These are phyloP conservation scores for Cryptococcus wingfieldii DNA, from an alignment of 1,284 basidiomycete genomes.

Conservation along the genomic window DNA sequence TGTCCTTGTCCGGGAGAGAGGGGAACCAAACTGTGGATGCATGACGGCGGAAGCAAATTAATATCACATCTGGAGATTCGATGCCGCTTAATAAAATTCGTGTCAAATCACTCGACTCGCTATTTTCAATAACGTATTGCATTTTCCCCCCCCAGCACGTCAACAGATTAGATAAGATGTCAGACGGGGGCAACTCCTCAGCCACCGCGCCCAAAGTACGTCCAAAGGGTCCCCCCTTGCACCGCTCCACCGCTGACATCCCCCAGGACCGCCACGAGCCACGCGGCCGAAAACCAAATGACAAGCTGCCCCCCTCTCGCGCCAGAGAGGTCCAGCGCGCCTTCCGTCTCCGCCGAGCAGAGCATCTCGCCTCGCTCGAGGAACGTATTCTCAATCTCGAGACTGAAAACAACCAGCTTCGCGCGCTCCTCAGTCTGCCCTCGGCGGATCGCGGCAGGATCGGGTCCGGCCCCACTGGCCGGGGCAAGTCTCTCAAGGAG, in stretches of 20 bases:
- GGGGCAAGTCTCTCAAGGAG: conserved; percentile 48
- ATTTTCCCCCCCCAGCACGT: background rate
- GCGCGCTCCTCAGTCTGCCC: conserved; percentile 69
- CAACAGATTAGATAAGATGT: conserved; percentile 6
- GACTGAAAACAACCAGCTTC: conserved; percentile 73
- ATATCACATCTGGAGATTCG: too few relatives aligned
- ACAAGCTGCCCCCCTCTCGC: conserved; percentile 84
- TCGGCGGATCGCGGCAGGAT: conserved; percentile 51
- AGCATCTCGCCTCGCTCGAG: conserved; percentile 79
- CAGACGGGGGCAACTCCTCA: conserved; percentile 9
- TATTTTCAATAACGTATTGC: background rate
- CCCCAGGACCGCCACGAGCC: conserved; percentile 45
- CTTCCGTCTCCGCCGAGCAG: conserved; percentile 82
- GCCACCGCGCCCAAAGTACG: background rate
- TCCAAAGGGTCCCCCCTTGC: background rate
- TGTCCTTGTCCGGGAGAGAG: too few relatives aligned
- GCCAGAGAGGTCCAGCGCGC: conserved; percentile 88
- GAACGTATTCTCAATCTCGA: conserved; percentile 75
- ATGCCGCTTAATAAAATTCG: too few relatives aligned
- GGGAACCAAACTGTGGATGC: too few relatives aligned
- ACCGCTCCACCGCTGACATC: background rate
- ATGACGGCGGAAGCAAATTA: too few relatives aligned
- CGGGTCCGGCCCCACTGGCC: conserved; percentile 49
- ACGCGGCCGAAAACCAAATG: conserved; percentile 83
- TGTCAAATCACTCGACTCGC: too few relatives aligned